Evolutionary conservation across 2,329 filamentous ascomycete genomes (phyloP), one percentile per base, ranked within the genome.

Genomic region (Cladophialophora psammophila): DNA sequence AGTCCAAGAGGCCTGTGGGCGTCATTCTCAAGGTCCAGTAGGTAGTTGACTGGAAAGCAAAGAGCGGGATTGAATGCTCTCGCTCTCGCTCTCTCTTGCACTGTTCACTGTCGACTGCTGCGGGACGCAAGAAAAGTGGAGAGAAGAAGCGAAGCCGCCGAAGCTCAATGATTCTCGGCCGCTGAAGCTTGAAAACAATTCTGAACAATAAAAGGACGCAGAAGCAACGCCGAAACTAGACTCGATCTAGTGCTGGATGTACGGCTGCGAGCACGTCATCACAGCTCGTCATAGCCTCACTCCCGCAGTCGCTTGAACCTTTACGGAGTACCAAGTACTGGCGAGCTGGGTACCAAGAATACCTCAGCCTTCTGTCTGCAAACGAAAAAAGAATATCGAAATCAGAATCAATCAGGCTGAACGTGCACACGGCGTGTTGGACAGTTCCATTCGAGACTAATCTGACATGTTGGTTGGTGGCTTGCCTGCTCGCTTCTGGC

Each of bases 1-100:
- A 77, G 34, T 72, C 60, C 15, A 74, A 15, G 12, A 78, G 57
- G 3, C 73, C 69, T 1, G 65, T 70, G 12, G 65, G 65, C 40
- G 68, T 63, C 68, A 70, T 70, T 2, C 18, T 63, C 20, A 6
- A 50, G 1, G 42, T 20, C 26, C 26, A 26, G 26, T 2, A 26
- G 26, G 26, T 26, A 26, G 26, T 3, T 26, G 26, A 26, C 26
- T 2, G 26, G 26, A 26, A 9, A 13, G 38, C 9, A 5, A 48
- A 48, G 36, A 40, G 8, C 26, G 10, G 36, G 36, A 40, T 40
- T 13, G 36, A 40, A 40, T 40, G 36, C 36, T 10, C 36, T 40
- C 2, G 36, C 36, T 10, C 36, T 40, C 2, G 36, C 36, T 40
- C 12, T 40, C 26, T 26, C 26, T 26, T 3, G 26, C 26, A 26